Evolutionary conservation across 2,329 filamentous ascomycete species (phyloP).

Genomic region (Monilinia fructigena): DNA sequence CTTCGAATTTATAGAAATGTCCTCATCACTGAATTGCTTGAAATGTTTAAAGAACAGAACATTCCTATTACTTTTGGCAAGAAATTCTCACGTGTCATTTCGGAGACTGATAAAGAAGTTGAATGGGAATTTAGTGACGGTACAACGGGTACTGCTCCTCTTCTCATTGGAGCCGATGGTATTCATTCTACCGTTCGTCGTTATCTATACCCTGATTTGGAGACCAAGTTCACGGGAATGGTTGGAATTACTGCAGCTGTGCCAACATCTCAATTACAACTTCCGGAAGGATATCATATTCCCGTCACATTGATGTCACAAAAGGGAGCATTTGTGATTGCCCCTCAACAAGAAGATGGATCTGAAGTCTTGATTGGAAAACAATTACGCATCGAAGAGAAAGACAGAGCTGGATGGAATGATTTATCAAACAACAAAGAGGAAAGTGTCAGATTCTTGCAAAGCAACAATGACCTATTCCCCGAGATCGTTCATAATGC

Average conservation of each 20-base stretch:
- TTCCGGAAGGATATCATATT: slow-evolving; percentile 28
- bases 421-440: slow-evolving; percentile 44
- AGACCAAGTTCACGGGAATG: slow-evolving; percentile 52
- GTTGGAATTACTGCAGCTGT: slow-evolving; percentile 41
- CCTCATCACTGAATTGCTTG: slow-evolving; percentile 50
- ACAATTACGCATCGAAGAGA: slow-evolving; percentile 44
- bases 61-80: slow-evolving; percentile 49
- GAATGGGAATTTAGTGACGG: slow-evolving; percentile 51
- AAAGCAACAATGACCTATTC: slow-evolving; percentile 40
- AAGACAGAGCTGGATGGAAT: slow-evolving; percentile 47
- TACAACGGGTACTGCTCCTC: slow-evolving; percentile 41
- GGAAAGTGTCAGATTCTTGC: slow-evolving; percentile 41
- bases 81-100: slow-evolving; percentile 48
- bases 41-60: slow-evolving; percentile 43
- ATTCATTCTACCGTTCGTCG: slow-evolving; percentile 57
- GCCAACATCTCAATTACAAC: slow-evolving; percentile 28
- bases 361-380: slow-evolving; percentile 51
- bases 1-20: slow-evolving; percentile 54
- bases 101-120: slow-evolving; percentile 45
- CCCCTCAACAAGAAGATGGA: slow-evolving; percentile 49
- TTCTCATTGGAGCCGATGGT: slow-evolving; percentile 58
- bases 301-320: slow-evolving; percentile 30
- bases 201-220: slow-evolving; percentile 50
- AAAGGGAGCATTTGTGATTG: slow-evolving; percentile 51
- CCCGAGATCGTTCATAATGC: slow-evolving; percentile 44